A percentile compares a stretch with the other conserved stretches of the same genome.
Conservation (phyloP, 768 basidiomycete genomes). For the Panellus pusillus region DNA sequence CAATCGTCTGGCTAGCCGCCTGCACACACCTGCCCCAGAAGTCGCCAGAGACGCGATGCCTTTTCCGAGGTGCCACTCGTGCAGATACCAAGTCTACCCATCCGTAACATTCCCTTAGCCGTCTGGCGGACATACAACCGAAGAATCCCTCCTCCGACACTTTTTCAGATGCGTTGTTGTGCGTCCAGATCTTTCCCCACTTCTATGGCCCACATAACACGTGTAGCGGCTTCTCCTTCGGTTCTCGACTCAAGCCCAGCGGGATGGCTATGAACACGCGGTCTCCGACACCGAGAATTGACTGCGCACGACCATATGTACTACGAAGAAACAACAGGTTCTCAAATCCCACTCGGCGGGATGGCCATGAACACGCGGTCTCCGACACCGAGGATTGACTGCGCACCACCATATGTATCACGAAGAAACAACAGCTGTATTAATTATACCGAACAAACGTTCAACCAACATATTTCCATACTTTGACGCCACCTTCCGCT, state of each 20-base stretch:
- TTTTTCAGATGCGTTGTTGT: slow-evolving; percentile 10
- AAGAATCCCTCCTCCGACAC: not conserved
- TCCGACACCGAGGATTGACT: too few relatives aligned
- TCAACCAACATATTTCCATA: slow-evolving; percentile 55
- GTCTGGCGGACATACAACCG: not conserved
- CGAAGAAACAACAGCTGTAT: not conserved
- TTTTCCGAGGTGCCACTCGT: slow-evolving; percentile 4
- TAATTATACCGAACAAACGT: not conserved
- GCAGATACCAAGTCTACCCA: not conserved
- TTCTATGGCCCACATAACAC: not conserved
- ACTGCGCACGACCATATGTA: not conserved
- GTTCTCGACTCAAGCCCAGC: not conserved
- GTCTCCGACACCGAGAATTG: slow-evolving; percentile 13
- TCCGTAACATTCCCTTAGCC: not conserved
- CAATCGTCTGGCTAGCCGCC: not conserved
- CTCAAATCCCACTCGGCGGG: too few relatives aligned
- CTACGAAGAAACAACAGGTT: not conserved
- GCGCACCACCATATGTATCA: not conserved
- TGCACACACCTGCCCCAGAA: not conserved
- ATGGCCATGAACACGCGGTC: too few relatives aligned
- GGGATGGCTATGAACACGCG: slow-evolving; percentile 6
- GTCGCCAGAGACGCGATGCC: slow-evolving; percentile 8
- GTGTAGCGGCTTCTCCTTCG: slow-evolving; percentile 1
- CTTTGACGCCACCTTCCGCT: slow-evolving; percentile 63
- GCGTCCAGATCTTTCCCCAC: not conserved